Conservation (phyloP, 345 rosid species). For the Cardamine occulta region DNA sequence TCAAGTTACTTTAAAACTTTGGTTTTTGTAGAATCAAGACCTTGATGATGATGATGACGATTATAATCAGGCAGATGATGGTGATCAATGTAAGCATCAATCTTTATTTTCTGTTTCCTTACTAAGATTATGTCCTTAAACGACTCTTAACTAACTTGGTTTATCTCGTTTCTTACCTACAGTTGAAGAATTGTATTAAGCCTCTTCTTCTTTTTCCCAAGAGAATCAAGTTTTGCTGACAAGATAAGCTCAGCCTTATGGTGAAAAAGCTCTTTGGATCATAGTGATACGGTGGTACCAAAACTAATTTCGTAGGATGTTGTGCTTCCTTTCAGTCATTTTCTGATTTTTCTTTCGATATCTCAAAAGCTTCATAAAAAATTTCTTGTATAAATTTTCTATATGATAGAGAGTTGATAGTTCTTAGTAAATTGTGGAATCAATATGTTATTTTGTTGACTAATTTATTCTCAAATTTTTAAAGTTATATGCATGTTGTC, state of each 20-base stretch:
- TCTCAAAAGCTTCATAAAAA: no score
- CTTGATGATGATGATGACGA: conserved; percentile 46
- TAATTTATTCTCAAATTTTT: background rate
- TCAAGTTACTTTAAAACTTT: background rate
- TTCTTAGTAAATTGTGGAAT: background rate
- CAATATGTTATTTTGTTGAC: conserved; percentile 4
- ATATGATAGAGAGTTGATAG: background rate
- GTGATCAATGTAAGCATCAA: conserved; percentile 29
- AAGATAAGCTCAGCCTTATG: no score
- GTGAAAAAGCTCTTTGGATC: background rate
- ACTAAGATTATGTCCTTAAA: background rate
- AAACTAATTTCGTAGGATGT: no score
- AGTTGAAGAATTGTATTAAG: conserved; percentile 20
- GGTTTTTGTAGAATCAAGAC: conserved; percentile 24
- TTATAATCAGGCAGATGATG: conserved; percentile 20
- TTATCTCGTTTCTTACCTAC: conserved; percentile 8
- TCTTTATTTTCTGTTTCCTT: background rate
- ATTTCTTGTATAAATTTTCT: no score
- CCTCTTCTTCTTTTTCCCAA: background rate
- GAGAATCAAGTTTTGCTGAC: background rate
- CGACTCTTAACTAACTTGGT: background rate
- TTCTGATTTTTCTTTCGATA: no score
- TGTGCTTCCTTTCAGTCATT: no score
- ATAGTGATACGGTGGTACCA: background rate
- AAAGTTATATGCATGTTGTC: background rate